These are phyloP conservation scores for Cutaneotrichosporon cyanovorans DNA, from an alignment of 1,284 basidiomycete genomes.

Conservation along the genomic window DNA sequence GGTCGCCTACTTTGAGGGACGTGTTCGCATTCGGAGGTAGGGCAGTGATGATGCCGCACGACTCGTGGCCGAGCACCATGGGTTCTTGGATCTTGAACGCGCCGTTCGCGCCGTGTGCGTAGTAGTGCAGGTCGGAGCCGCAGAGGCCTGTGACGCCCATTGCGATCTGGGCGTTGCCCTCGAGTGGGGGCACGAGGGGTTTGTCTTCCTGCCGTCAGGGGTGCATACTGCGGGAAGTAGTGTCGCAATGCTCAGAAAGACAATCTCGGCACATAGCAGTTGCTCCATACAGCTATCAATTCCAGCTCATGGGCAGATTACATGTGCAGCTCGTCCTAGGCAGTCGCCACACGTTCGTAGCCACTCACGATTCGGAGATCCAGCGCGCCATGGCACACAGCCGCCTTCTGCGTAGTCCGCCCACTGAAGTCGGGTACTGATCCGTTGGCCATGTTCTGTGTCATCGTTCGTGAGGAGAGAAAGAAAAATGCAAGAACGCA, in stretches of 20 bases:
- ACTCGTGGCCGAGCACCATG: constrained; percentile 89
- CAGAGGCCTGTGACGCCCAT: constrained; percentile 81
- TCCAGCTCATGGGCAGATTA: no score
- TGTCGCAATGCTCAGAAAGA: no score
- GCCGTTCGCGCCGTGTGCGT: constrained; percentile 77
- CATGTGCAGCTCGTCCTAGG: no score
- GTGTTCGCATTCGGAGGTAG: constrained; percentile 25
- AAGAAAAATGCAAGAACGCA: background rate
- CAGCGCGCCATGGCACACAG: constrained; percentile 47
- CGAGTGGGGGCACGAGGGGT: constrained; percentile 32
- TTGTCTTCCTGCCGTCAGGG: constrained; percentile 42
- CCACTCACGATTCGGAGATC: constrained; percentile 48
- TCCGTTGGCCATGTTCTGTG: no score
- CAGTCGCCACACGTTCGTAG: no score
- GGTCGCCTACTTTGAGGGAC: constrained; percentile 65
- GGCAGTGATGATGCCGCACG: constrained; percentile 58
- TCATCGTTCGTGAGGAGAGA: background rate
- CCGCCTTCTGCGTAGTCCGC: constrained; percentile 30
- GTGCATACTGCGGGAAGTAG: no score
- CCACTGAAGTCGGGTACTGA: background rate
- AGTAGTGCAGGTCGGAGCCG: constrained; percentile 89
- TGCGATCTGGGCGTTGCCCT: constrained; percentile 42
- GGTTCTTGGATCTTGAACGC: constrained; percentile 72
- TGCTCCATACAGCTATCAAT: no score
- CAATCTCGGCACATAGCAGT: no score